Base-by-base conservation (phyloP, 139 green algal genomes). In the Picochlorum sp. region DNA sequence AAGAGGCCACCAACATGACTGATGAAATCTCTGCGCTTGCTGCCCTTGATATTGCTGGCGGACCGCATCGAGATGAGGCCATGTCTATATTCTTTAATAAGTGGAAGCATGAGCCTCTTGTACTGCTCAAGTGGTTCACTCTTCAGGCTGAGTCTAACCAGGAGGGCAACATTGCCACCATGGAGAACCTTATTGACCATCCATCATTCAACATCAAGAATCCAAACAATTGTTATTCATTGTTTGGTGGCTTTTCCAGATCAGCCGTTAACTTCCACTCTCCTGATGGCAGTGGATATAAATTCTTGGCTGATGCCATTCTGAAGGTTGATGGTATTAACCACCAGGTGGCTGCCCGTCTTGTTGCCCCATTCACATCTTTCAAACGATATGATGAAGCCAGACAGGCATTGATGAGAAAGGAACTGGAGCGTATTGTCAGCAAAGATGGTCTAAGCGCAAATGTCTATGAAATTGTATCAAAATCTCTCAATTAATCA, bases 1-100 rank as follows among this genome's bases (percentile, higher is more conserved):
- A 72, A 28, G 59, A 59, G 7, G 90, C 92, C 7, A 88, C 75
- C 33, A 99, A 99, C 84, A 99, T 99, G 93, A 99, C 92, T 4
- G 93, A 98, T 63, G 69, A 85, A 67, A 85, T 96, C 20, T 68
- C 79, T 4, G 86, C 89, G 0, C 73, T 98, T 26, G 67, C 69
- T 2, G 68, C 76, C 0, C 76, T 97, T 49, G 64, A 69, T 24
- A 70, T 76, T 20, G 59, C 52, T 61, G 62, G 55, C 3, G 69
- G 57, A 28, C n/a, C 29, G 1, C 32, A 64, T 33, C 57, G 75
- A 5, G 37, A 72, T n/a, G 43, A 58, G 5, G 76, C 69, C 2
- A 29, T 96, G 54, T 55, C 72, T 10, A 74, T 74, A 36, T 96
- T 96, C 60, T 94, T 87, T 62, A 52, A 82, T 31, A 69, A 87